phyloP scores from a whole-genome alignment of 306 rosid species.

The Lupinus albus region DNA sequence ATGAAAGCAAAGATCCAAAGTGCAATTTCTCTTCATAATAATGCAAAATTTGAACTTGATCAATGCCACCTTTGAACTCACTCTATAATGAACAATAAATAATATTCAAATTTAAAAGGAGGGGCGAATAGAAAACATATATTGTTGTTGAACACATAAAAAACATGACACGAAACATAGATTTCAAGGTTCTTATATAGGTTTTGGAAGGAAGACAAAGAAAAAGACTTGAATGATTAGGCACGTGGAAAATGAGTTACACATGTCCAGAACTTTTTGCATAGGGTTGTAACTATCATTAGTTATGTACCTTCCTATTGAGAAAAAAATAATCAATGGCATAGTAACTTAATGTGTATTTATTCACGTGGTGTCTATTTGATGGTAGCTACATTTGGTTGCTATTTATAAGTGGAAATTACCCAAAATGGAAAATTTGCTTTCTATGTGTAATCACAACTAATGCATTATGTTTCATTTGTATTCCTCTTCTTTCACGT shows the following conservation, averaged over 20 bases:
- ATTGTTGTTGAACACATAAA: neutral
- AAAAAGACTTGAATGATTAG: conserved; percentile 1
- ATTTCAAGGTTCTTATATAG: conserved; percentile 36
- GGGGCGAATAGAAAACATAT: no score
- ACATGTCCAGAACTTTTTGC: conserved; percentile 34
- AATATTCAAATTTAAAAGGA: no score
- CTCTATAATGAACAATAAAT: neutral
- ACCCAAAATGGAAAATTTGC: conserved; percentile 35
- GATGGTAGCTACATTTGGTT: conserved; percentile 36
- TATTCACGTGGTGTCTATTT: conserved; percentile 42
- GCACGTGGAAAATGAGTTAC: conserved; percentile 52
- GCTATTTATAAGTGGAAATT: conserved; percentile 36
- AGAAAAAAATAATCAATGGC: conserved; percentile 33
- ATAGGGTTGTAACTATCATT: conserved; percentile 28
- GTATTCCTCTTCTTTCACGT: conserved; percentile 40
- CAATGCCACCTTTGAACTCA: neutral
- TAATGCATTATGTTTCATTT: conserved; percentile 32
- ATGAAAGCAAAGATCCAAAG: conserved; percentile 15
- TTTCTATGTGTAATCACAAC: conserved; percentile 37
- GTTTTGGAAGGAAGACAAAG: conserved; percentile 5
- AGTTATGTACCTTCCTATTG: conserved; percentile 30
- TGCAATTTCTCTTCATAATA: conserved; percentile 40
- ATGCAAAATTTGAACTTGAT: neutral
- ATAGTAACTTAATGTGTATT: conserved; percentile 27
- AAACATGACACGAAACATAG: conserved; percentile 1